Conservation (phyloP, 768 basidiomycete species). For the Clitopilus passeckerianus region DNA sequence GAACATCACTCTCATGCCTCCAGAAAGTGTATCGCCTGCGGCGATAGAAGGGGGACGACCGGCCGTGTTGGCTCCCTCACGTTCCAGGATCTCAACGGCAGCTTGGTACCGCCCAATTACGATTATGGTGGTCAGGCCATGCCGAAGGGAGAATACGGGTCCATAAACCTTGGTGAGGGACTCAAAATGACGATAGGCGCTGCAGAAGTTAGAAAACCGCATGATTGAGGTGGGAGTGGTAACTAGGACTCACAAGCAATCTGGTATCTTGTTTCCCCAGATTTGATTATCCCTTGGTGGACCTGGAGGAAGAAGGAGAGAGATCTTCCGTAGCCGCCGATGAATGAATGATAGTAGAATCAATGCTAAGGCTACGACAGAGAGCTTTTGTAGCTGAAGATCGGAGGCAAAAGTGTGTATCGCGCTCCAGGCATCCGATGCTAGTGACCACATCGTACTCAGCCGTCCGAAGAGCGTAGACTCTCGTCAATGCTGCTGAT, state of each 20-base stretch:
- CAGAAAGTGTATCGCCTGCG: conserved; percentile 54
- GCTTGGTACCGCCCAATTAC: conserved; percentile 49
- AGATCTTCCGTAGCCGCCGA: background rate
- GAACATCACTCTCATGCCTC: conserved; percentile 53
- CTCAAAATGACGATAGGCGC: conserved; percentile 48
- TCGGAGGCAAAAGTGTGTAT: background rate
- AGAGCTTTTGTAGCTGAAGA: background rate
- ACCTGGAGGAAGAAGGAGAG: background rate
- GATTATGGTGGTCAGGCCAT: conserved; percentile 39
- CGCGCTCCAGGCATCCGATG: background rate
- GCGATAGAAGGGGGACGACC: conserved; percentile 53
- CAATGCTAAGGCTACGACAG: background rate
- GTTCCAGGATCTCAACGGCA: conserved; percentile 63
- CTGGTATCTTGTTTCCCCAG: background rate
- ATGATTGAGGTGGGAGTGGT: background rate
- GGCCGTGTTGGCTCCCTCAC: conserved; percentile 49
- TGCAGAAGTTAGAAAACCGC: conserved; percentile 8
- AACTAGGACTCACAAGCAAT: background rate
- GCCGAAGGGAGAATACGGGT: conserved; percentile 50
- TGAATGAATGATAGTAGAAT: background rate
- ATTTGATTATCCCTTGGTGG: background rate
- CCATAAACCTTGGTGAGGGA: conserved; percentile 60
- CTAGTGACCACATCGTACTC: too few species aligned
- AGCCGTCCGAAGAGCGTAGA: too few species aligned
- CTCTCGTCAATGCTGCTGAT: too few species aligned